These are phyloP conservation scores for Plenodomus biglobosus DNA, from an alignment of 2,329 filamentous ascomycete genomes.

Conservation along the genomic window DNA sequence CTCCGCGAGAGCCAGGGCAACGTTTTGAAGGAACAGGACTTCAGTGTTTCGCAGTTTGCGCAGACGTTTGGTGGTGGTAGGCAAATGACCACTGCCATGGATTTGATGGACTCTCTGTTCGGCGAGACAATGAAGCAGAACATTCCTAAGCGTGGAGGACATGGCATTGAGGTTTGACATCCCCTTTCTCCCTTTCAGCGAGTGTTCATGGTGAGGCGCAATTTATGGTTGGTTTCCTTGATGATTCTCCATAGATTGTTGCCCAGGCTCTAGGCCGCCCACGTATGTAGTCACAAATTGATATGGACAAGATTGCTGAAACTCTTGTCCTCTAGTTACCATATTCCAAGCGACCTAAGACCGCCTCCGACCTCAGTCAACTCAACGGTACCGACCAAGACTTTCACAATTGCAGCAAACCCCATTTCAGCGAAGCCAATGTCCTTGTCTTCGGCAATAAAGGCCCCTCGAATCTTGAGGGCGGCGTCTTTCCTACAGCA, in stretches of 20 bases:
- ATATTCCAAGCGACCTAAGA: constrained; percentile 77
- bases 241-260: constrained; percentile 38
- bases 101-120: constrained; percentile 94
- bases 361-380: constrained; percentile 62
- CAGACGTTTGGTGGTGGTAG: constrained; percentile 43
- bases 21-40: constrained; percentile 54
- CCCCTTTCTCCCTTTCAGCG: constrained; percentile 40
- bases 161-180: constrained; percentile 88
- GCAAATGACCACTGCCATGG: constrained; percentile 84
- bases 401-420: constrained; percentile 74
- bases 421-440: constrained; percentile 75
- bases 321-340: constrained; percentile 68
- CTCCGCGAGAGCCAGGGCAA: constrained; percentile 66
- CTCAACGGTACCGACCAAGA: constrained; percentile 65
- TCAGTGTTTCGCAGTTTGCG: constrained; percentile 35
- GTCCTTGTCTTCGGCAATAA: constrained; percentile 66
- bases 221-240: constrained; percentile 48
- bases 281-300: constrained; percentile 51
- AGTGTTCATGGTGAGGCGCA: constrained; percentile 27
- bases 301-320: constrained; percentile 44
- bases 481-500: constrained; percentile 56
- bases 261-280: constrained; percentile 30
- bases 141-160: constrained; percentile 54
- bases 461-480: constrained; percentile 46
- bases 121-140: constrained; percentile 60